Conservation (phyloP, 2,329 filamentous ascomycete species). For the Elsinoe necatrix region DNA sequence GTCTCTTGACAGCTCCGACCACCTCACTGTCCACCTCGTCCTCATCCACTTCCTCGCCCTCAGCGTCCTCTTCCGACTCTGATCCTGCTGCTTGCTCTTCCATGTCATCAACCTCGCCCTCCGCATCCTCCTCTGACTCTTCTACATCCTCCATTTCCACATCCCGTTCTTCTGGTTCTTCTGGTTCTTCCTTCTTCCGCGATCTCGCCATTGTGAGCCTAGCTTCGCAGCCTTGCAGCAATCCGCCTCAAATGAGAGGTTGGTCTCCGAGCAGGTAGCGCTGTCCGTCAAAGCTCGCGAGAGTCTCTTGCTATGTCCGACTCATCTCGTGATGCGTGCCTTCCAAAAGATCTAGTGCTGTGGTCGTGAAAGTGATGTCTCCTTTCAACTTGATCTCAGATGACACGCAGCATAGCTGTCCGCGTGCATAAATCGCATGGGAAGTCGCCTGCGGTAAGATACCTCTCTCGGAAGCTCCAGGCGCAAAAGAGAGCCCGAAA, state of each 20-base stretch:
- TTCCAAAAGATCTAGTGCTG: not conserved
- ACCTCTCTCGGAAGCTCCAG: not conserved
- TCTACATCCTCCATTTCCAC: slow-evolving; percentile 24
- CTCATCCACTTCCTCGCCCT: slow-evolving; percentile 53
- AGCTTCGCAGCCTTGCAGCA: not conserved
- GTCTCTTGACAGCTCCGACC: slow-evolving; percentile 31
- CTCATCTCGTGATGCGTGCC: not conserved
- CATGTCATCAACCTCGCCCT: slow-evolving; percentile 42
- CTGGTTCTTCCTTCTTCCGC: slow-evolving; percentile 19
- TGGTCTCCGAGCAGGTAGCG: not conserved
- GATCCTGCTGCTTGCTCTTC: slow-evolving; percentile 36
- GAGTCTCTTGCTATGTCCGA: not conserved
- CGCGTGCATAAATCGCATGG: not conserved
- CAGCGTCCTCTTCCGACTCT: slow-evolving; percentile 41
- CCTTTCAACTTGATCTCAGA: no score
- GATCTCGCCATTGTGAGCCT: slow-evolving; percentile 12
- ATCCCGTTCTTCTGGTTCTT: slow-evolving; percentile 23
- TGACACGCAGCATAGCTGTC: not conserved
- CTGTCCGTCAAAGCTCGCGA: not conserved
- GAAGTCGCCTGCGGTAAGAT: not conserved
- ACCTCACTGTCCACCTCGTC: slow-evolving; percentile 38
- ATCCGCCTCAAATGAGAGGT: not conserved
- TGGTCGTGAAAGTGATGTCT: not conserved
- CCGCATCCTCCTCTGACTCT: slow-evolving; percentile 42
- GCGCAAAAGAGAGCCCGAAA: not conserved